Conservation (phyloP, 305 asterid genomes). For the Solanum aculeatissimum region DNA sequence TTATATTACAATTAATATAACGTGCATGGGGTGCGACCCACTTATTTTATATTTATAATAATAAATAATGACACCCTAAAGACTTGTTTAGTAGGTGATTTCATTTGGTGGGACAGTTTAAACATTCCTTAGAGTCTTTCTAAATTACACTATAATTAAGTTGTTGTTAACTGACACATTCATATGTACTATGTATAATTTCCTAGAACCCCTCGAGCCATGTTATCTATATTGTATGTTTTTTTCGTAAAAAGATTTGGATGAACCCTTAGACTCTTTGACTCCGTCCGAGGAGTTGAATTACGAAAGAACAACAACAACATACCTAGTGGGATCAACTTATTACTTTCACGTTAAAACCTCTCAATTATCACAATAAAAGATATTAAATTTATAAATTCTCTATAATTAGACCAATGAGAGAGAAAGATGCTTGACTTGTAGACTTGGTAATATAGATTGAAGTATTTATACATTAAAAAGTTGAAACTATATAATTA, state of each 20-base stretch:
- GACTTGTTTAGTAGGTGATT: background rate
- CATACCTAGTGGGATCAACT: no score
- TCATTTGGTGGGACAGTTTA: background rate
- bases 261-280: no score
- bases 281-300: no score
- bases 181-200: background rate
- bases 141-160: background rate
- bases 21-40: constrained; percentile 35
- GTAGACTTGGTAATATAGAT: background rate
- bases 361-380: background rate
- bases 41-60: background rate
- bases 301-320: no score
- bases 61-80: background rate
- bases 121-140: background rate
- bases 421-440: background rate
- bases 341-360: background rate
- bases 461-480: background rate
- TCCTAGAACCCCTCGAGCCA: background rate
- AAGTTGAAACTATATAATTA: background rate
- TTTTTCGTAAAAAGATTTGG: no score
- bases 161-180: background rate
- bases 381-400: background rate
- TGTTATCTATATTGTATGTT: background rate
- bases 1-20: background rate
- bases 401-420: background rate